Percentiles rank a stretch among this genome's conserved stretches.
phyloP scores from a whole-genome alignment of 176 grass and related monocot species.

The Carex parvula region DNA sequence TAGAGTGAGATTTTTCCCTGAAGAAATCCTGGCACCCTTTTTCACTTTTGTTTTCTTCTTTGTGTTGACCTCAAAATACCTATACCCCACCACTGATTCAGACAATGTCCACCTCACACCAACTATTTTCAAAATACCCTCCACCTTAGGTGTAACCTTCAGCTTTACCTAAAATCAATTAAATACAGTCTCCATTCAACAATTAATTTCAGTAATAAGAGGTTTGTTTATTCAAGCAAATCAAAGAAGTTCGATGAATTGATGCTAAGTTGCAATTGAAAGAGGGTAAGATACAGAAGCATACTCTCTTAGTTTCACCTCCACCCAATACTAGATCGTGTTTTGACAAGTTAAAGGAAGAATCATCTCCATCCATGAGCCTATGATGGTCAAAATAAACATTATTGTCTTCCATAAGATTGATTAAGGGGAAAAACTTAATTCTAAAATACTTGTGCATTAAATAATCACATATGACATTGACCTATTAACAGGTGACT shows the following conservation, averaged over 20 bases:
- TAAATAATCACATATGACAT: constrained; percentile 11
- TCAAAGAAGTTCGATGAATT: neutral
- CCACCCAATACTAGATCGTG: constrained; percentile 73
- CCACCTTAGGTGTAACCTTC: constrained; percentile 83
- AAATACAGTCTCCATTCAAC: neutral
- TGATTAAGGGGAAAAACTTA: neutral
- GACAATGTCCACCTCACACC: constrained; percentile 91
- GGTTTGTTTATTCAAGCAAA: neutral
- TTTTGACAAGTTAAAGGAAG: constrained; percentile 51
- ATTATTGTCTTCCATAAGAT: constrained; percentile 28
- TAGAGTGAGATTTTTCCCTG: constrained; percentile 43
- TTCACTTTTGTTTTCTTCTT: constrained; percentile 80
- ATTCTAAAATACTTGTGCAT: constrained; percentile 3
- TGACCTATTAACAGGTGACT: constrained; percentile 59
- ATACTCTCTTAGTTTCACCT: constrained; percentile 75
- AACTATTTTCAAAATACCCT: constrained; percentile 84
- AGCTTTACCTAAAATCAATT: constrained; percentile 72
- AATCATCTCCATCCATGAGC: constrained; percentile 52
- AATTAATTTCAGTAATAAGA: neutral
- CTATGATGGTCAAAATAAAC: constrained; percentile 48
- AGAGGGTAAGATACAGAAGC: constrained; percentile 23
- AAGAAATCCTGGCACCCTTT: constrained; percentile 38
- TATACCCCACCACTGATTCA: constrained; percentile 83
- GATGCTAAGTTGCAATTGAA: neutral
- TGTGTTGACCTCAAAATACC: constrained; percentile 62